Evolutionary conservation across 257 asterid species (phyloP).

Genomic region (Lycium ferocissimum): DNA sequence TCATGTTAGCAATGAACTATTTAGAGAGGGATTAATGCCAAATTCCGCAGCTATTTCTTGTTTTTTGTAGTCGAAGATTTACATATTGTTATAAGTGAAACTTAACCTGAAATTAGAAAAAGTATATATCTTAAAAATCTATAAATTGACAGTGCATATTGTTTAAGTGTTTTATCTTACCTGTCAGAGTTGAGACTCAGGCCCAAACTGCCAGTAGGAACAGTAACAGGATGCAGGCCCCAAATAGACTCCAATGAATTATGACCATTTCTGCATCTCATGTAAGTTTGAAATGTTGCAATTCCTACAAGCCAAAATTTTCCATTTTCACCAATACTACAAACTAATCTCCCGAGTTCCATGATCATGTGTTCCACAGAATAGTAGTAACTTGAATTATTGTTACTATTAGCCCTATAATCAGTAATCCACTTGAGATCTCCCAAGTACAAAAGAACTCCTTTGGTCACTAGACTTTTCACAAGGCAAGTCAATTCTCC

Average conservation of each 20-base stretch:
- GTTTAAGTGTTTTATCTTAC: slow-evolving; percentile 31
- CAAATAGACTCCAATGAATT: slow-evolving; percentile 70
- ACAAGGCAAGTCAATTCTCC: slow-evolving; percentile 62
- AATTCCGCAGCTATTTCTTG: too few species aligned
- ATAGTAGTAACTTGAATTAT: slow-evolving; percentile 44
- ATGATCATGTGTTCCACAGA: slow-evolving; percentile 80
- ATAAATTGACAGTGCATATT: background rate
- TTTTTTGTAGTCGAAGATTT: too few species aligned
- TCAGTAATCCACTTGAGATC: slow-evolving; percentile 81
- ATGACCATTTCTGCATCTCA: slow-evolving; percentile 66
- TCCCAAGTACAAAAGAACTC: slow-evolving; percentile 79
- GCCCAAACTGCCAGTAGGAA: slow-evolving; percentile 64
- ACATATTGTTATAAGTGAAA: too few species aligned
- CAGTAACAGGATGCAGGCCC: slow-evolving; percentile 79
- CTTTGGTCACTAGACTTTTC: slow-evolving; percentile 55
- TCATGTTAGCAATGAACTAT: too few species aligned
- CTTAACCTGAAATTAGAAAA: too few species aligned
- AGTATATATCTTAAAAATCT: too few species aligned
- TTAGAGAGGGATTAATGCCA: too few species aligned
- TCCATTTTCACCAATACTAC: slow-evolving; percentile 57
- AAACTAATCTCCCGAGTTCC: slow-evolving; percentile 68
- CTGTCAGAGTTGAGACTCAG: slow-evolving; percentile 66
- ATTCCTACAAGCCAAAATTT: slow-evolving; percentile 78
- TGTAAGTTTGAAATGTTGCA: slow-evolving; percentile 74
- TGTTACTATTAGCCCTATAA: slow-evolving; percentile 43